Conservation (phyloP, 345 rosid species). For the Linum lewisii region DNA sequence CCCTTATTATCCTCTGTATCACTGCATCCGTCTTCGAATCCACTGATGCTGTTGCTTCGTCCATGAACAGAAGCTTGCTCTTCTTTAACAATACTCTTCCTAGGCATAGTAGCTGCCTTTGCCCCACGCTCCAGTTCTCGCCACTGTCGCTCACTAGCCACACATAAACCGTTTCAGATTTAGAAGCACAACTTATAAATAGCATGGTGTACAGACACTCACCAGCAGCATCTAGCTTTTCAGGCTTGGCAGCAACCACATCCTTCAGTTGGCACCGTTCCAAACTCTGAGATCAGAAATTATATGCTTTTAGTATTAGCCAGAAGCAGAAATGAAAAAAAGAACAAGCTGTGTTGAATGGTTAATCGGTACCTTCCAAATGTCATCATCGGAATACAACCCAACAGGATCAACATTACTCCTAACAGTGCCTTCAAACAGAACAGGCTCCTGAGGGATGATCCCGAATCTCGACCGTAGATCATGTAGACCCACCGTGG, state of each 20-base stretch:
- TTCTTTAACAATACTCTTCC: conserved; percentile 87
- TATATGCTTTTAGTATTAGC: not conserved
- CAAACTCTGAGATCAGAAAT: conserved; percentile 38
- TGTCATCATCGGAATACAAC: conserved; percentile 68
- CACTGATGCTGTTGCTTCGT: conserved; percentile 94
- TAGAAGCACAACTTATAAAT: too few relatives aligned
- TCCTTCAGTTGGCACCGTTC: conserved; percentile 91
- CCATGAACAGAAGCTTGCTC: conserved; percentile 72
- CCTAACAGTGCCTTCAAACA: conserved; percentile 92
- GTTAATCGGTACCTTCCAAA: conserved; percentile 72
- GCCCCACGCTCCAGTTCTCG: conserved; percentile 98
- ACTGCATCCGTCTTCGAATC: conserved; percentile 88
- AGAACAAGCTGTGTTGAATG: not conserved
- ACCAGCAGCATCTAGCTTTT: conserved; percentile 77
- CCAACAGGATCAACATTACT: conserved; percentile 85
- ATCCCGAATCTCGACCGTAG: conserved; percentile 88
- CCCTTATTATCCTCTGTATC: conserved; percentile 80
- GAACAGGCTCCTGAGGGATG: conserved; percentile 96
- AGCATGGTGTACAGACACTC: not conserved
- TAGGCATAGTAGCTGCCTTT: conserved; percentile 83
- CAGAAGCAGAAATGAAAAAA: not conserved
- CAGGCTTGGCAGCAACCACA: conserved; percentile 58
- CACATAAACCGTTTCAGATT: not conserved
- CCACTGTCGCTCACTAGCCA: conserved; percentile 87
- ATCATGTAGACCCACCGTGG: conserved; percentile 70